Conservation (phyloP, 1,284 basidiomycete species). For the Irpex rosettiformis region DNA sequence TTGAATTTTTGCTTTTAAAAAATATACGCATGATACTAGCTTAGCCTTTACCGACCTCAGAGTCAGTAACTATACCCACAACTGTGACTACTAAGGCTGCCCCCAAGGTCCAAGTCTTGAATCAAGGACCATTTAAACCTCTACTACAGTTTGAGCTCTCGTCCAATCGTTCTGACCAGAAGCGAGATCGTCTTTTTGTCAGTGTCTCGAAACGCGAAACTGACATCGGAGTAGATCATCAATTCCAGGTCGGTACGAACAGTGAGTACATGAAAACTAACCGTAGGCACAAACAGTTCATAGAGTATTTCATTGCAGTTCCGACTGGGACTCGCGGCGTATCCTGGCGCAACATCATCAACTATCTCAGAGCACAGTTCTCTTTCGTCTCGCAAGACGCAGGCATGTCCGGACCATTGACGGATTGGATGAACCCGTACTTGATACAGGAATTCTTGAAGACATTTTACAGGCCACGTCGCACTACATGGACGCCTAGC, state of each 20-base stretch:
- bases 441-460: background rate
- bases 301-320: background rate
- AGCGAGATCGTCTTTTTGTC: background rate
- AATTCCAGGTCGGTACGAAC: background rate
- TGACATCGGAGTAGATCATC: background rate
- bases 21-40: too few relatives aligned
- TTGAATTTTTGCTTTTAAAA: background rate
- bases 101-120: background rate
- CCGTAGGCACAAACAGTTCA: background rate
- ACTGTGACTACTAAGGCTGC: background rate
- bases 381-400: background rate
- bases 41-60: background rate
- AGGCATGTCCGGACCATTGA: background rate
- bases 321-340: background rate
- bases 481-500: background rate
- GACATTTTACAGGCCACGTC: background rate
- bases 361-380: background rate
- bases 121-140: background rate
- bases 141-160: too few relatives aligned
- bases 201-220: background rate
- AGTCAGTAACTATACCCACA: background rate
- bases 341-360: background rate
- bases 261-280: too few relatives aligned
- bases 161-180: background rate
- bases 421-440: background rate